phyloP scores from a whole-genome alignment of 2,329 filamentous ascomycete genomes.

The Trichoderma koningii region DNA sequence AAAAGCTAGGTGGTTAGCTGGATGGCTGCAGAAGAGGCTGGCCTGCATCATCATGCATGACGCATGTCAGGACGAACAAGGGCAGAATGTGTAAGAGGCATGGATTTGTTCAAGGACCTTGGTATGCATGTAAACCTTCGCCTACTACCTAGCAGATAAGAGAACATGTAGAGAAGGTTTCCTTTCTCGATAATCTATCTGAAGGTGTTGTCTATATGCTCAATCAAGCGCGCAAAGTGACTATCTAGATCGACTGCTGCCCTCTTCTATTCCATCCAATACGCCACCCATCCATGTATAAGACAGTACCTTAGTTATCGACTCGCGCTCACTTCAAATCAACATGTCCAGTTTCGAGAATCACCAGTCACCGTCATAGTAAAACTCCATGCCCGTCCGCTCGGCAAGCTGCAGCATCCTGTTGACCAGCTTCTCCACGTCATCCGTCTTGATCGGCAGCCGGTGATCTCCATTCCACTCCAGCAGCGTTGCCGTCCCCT shows the following conservation, averaged over 20 bases:
- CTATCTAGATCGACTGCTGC: too few relatives aligned
- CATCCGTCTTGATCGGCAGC: constrained; percentile 66
- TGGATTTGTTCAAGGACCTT: neutral
- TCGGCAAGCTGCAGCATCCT: constrained; percentile 36
- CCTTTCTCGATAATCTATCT: too few relatives aligned
- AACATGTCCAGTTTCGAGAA: neutral
- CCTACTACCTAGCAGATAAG: too few relatives aligned
- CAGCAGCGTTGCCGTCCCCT: constrained; percentile 56
- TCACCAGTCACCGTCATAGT: constrained; percentile 2
- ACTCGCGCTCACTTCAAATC: neutral
- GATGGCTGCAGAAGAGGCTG: neutral
- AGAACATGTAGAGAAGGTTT: too few relatives aligned
- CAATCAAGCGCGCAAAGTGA: too few relatives aligned
- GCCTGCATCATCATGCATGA: constrained; percentile 21
- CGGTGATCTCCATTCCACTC: constrained; percentile 76
- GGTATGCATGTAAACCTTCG: too few relatives aligned
- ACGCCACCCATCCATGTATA: neutral
- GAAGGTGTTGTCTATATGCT: too few relatives aligned
- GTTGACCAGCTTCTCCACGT: constrained; percentile 54
- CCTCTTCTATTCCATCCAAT: neutral
- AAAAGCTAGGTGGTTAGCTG: too few relatives aligned
- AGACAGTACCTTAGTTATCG: neutral
- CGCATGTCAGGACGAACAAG: constrained; percentile 1
- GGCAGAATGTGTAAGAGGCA: neutral
- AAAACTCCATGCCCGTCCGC: constrained; percentile 22